Percentiles rank a stretch among this genome's conserved stretches.
phyloP scores from a whole-genome alignment of 345 rosid genomes.

The Citrus hindsii region DNA sequence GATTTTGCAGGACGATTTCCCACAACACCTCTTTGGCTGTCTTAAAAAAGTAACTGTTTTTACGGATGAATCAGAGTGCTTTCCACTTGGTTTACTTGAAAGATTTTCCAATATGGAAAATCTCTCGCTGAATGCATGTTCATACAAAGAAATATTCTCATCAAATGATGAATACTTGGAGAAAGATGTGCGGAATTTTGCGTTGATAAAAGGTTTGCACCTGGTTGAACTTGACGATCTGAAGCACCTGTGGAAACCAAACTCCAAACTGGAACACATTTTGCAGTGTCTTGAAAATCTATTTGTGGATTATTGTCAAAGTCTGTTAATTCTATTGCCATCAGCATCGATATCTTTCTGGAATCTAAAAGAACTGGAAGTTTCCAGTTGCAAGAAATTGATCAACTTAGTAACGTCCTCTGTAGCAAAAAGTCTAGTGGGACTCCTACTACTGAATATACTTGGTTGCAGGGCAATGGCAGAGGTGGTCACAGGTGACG shows the following conservation, averaged over 20 bases:
- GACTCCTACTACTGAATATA: not conserved
- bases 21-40: not conserved
- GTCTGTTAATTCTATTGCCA: not conserved
- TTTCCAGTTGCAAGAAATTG: not conserved
- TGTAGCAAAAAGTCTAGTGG: conserved; percentile 6
- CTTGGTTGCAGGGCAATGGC: not conserved
- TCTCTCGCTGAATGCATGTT: not conserved
- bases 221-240: not conserved
- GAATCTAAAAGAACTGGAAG: not conserved
- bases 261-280: not conserved
- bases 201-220: not conserved
- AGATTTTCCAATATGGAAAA: conserved; percentile 8
- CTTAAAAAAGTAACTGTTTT: not conserved
- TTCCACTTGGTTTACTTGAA: not conserved
- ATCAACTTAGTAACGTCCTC: conserved; percentile 1
- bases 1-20: too few species aligned
- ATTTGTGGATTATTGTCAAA: fast-evolving
- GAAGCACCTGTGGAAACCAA: conserved; percentile 7
- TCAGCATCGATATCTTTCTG: not conserved
- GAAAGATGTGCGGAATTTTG: not conserved
- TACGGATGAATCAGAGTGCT: not conserved
- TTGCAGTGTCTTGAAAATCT: not conserved
- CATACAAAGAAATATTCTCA: conserved; percentile 6
- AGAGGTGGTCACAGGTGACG: not conserved
- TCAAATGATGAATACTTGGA: not conserved